Evolutionary conservation across 352 stramenopile genomes (phyloP).

Genomic region (Phytopythium oedochilum): DNA sequence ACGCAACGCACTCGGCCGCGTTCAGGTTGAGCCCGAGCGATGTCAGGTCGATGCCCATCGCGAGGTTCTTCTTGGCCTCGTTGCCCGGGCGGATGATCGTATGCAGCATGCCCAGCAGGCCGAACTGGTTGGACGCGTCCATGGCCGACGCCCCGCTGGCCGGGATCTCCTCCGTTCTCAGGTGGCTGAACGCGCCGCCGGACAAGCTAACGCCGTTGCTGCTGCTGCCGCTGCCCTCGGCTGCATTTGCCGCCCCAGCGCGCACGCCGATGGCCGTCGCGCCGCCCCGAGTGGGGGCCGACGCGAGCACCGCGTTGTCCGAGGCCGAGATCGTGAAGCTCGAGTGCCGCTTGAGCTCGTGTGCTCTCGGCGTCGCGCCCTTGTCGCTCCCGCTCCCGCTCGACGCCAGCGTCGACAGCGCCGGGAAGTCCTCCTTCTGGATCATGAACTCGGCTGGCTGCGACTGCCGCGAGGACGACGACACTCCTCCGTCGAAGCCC

Average conservation of each 20-base stretch:
- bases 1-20: conserved; percentile 74
- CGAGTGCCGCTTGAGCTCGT: conserved; percentile 59
- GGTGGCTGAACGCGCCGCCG: conserved; percentile 53
- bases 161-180: conserved; percentile 26
- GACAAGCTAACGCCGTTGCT: conserved; percentile 41
- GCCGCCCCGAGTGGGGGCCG: conserved; percentile 26
- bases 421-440: conserved; percentile 85
- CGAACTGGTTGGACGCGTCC: conserved; percentile 73
- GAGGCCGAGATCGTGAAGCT: conserved; percentile 68
- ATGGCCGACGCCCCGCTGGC: conserved; percentile 34
- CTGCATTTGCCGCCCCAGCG: background rate
- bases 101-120: conserved; percentile 77
- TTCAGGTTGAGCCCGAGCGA: conserved; percentile 84
- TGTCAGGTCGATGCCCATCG: conserved; percentile 78
- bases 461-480: conserved; percentile 23
- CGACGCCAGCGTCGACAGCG: conserved; percentile 60
- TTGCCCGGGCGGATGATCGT: conserved; percentile 65
- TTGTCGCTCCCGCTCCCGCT: conserved; percentile 40
- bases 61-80: conserved; percentile 68
- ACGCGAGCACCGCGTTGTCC: conserved; percentile 50
- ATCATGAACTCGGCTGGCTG: conserved; percentile 80
- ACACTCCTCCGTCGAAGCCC: conserved; percentile 25
- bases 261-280: conserved; percentile 62
- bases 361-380: conserved; percentile 19
- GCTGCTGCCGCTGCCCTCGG: background rate